phyloP scores from a whole-genome alignment of 1,284 basidiomycete genomes.

The Irpex rosettiformis region DNA sequence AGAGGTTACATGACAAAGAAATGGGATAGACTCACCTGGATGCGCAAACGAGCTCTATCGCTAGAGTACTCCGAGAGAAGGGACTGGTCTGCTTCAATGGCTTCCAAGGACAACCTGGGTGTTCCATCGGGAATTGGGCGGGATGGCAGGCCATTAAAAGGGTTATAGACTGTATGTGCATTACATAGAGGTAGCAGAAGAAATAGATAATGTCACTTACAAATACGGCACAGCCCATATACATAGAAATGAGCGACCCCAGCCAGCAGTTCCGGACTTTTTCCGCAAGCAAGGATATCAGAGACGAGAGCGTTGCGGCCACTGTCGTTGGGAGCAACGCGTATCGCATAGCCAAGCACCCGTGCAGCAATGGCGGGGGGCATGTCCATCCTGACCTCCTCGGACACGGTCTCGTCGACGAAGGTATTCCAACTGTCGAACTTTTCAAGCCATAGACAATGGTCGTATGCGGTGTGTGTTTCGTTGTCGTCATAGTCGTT shows the following conservation, averaged over 20 bases:
- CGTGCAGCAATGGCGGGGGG: not conserved
- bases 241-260: not conserved
- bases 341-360: not conserved
- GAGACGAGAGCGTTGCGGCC: conserved; percentile 1
- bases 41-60: not conserved
- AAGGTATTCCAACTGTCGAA: not conserved
- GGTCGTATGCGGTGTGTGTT: not conserved
- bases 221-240: not conserved
- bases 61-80: not conserved
- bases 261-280: not conserved
- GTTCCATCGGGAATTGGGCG: not conserved
- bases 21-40: not conserved
- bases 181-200: not conserved
- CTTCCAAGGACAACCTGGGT: not conserved
- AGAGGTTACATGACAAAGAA: not conserved
- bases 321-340: conserved; percentile 1
- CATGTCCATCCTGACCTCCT: not conserved
- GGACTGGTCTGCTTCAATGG: not conserved
- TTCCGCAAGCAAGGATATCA: conserved; percentile 7
- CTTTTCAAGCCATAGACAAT: not conserved
- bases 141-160: not conserved
- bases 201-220: not conserved
- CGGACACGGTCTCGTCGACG: not conserved
- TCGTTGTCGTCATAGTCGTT: not conserved
- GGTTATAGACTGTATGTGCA: not conserved